Conservation (phyloP, 495 filamentous ascomycete genomes). For the Talaromyces wortmannii region DNA sequence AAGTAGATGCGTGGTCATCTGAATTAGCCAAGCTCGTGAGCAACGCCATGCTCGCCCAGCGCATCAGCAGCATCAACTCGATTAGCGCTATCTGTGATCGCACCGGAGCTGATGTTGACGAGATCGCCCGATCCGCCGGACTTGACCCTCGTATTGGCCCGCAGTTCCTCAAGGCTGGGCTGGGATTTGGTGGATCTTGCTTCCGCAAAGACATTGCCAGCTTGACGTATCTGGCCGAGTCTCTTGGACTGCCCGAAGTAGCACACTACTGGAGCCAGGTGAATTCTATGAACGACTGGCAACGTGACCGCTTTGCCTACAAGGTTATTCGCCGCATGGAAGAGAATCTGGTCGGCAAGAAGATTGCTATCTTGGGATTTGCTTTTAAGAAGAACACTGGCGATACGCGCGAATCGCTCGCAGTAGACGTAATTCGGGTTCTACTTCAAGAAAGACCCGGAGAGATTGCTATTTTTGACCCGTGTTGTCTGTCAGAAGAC, state of each 20-base stretch:
- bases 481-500: slow-evolving; percentile 46
- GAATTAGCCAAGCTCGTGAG: slow-evolving; percentile 76
- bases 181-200: slow-evolving; percentile 78
- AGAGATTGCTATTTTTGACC: slow-evolving; percentile 71
- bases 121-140: slow-evolving; percentile 64
- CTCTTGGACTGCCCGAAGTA: slow-evolving; percentile 62
- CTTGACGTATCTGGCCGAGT: slow-evolving; percentile 67
- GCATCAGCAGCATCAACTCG: slow-evolving; percentile 79
- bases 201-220: slow-evolving; percentile 80
- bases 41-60: slow-evolving; percentile 76
- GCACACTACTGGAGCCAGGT: slow-evolving; percentile 72
- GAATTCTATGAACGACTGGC: slow-evolving; percentile 70
- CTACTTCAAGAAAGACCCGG: slow-evolving; percentile 55
- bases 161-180: slow-evolving; percentile 68
- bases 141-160: slow-evolving; percentile 64
- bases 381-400: slow-evolving; percentile 80
- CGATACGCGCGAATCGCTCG: slow-evolving; percentile 68
- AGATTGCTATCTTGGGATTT: slow-evolving; percentile 68
- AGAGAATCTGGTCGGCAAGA: slow-evolving; percentile 63
- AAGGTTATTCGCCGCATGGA: slow-evolving; percentile 60
- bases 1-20: slow-evolving; percentile 71
- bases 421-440: slow-evolving; percentile 58
- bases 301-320: slow-evolving; percentile 59
- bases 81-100: slow-evolving; percentile 75
- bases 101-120: slow-evolving; percentile 68